Conservation (phyloP, 768 basidiomycete species). For the Xerocomus brunneocitrinus region DNA sequence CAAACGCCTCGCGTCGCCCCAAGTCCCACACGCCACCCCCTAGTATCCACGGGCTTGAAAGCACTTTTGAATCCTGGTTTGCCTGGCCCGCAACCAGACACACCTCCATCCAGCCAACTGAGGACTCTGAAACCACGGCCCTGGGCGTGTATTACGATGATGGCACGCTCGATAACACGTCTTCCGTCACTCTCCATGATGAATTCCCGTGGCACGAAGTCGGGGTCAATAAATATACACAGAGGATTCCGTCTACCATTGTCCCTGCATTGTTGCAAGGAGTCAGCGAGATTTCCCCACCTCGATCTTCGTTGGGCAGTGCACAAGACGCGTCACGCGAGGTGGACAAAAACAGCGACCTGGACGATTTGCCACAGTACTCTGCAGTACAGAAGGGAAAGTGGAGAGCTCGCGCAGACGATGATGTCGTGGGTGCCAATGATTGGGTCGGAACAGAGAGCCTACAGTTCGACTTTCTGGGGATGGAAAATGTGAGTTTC, state of each 20-base stretch:
- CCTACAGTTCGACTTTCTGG: background rate
- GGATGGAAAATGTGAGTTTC: conserved; percentile 4
- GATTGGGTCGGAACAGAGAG: background rate
- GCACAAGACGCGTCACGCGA: background rate
- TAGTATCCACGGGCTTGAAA: background rate
- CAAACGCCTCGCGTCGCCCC: no score
- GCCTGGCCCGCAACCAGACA: background rate
- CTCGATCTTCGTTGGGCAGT: background rate
- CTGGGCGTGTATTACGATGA: background rate
- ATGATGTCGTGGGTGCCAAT: background rate
- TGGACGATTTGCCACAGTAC: background rate
- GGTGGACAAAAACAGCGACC: background rate
- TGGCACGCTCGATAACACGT: conserved; percentile 7
- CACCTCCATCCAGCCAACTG: conserved; percentile 1
- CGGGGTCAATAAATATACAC: background rate
- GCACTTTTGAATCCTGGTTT: background rate
- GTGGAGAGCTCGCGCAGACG: conserved; percentile 1
- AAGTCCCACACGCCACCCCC: background rate
- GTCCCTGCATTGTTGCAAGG: conserved; percentile 16
- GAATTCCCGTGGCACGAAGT: conserved; percentile 6
- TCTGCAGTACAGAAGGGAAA: conserved; percentile 15
- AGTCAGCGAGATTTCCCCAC: background rate
- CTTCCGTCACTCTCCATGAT: conserved; percentile 12
- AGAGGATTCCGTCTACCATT: conserved; percentile 13
- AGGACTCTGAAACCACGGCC: conserved; percentile 3